These are phyloP conservation scores for Larix sibirica DNA, from an alignment of 83 land plant genomes.

Conservation along the genomic window DNA sequence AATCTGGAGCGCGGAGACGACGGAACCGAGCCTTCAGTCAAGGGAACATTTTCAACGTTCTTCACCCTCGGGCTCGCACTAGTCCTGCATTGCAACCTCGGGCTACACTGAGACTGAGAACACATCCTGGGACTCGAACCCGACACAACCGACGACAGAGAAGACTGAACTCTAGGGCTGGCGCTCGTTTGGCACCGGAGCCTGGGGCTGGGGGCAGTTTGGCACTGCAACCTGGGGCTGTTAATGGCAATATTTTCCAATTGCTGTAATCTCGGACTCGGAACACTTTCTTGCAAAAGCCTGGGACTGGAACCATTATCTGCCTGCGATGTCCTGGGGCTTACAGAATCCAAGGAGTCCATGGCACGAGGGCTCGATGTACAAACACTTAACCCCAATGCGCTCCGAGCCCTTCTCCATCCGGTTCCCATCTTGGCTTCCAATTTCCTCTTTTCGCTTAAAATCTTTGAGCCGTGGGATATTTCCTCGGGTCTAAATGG, in stretches of 20 bases:
- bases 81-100: constrained; percentile 40
- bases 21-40: constrained; percentile 15
- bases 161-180: not conserved
- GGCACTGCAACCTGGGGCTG: constrained; percentile 20
- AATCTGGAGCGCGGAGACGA: constrained; percentile 48
- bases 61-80: constrained; percentile 13
- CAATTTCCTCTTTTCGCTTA: not conserved
- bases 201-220: constrained; percentile 23
- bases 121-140: constrained; percentile 19
- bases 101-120: constrained; percentile 17
- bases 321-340: not conserved
- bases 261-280: constrained; percentile 1
- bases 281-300: constrained; percentile 24
- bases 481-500: not conserved
- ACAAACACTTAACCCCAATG: constrained; percentile 30
- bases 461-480: not conserved
- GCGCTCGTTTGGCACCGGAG: constrained; percentile 21
- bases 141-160: not conserved
- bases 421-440: constrained; percentile 46
- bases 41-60: constrained; percentile 15
- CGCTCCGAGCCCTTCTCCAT: constrained; percentile 49
- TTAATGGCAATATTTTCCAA: constrained; percentile 17
- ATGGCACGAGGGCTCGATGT: constrained; percentile 41
- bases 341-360: constrained; percentile 13
- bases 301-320: constrained; percentile 16